A percentile compares a stretch with the other conserved stretches of the same genome.
These are phyloP conservation scores for Phytophthora capsici DNA, from an alignment of 352 stramenopile species.

Conservation along the genomic window DNA sequence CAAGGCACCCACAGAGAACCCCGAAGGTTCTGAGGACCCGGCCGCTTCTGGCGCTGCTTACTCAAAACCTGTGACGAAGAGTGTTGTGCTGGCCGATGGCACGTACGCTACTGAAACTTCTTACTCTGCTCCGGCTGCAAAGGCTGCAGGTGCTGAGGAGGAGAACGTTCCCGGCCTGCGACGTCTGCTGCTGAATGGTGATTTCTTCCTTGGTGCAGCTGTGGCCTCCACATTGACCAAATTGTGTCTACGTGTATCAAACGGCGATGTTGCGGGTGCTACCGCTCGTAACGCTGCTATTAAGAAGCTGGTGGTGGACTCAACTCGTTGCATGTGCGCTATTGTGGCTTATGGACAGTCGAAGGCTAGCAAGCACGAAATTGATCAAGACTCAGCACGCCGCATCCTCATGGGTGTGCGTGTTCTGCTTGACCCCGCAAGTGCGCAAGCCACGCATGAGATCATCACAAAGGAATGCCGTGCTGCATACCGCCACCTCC, in stretches of 20 bases:
- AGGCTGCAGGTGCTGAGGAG: constrained; percentile 56
- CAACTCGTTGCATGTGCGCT: constrained; percentile 75
- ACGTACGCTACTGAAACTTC: constrained; percentile 99
- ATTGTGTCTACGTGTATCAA: constrained; percentile 91
- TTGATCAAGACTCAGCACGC: constrained; percentile 95
- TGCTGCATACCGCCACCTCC: constrained; percentile 73
- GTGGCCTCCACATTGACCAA: constrained; percentile 96
- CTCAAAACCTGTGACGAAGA: constrained; percentile 96
- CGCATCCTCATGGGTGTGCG: constrained; percentile 96
- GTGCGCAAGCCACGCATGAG: constrained; percentile 60
- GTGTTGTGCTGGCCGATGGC: constrained; percentile 98
- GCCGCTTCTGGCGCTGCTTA: constrained; percentile 54
- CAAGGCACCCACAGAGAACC: constrained; percentile 42
- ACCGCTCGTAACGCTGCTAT: constrained; percentile 55
- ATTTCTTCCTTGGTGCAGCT: constrained; percentile 97
- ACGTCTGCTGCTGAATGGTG: constrained; percentile 92
- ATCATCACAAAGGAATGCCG: constrained; percentile 89
- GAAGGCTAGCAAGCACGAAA: constrained; percentile 82
- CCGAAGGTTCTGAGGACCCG: constrained; percentile 30
- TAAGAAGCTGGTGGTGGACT: constrained; percentile 78
- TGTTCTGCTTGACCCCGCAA: constrained; percentile 93
- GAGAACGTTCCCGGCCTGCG: constrained; percentile 77
- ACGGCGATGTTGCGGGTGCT: constrained; percentile 56
- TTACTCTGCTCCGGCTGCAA: constrained; percentile 64
- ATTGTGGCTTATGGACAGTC: constrained; percentile 78